phyloP scores from a whole-genome alignment of 2,329 filamentous ascomycete genomes.

The Sporothrix variecibatus region DNA sequence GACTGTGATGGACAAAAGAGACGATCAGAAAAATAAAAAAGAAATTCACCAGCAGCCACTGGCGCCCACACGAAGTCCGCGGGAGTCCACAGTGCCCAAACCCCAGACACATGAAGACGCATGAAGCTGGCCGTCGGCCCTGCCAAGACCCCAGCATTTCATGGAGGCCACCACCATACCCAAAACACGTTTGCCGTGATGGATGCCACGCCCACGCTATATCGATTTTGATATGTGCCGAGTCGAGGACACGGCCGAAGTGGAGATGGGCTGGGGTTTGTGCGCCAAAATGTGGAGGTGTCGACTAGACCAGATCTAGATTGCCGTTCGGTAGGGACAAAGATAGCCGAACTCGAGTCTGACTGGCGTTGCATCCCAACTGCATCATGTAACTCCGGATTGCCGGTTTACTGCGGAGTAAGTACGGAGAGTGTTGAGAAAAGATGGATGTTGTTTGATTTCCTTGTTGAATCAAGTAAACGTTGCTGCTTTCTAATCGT shows the following conservation, averaged over 20 bases:
- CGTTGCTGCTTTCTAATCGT: background rate
- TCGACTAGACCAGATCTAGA: background rate
- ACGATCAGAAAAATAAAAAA: background rate
- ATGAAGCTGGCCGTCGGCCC: background rate
- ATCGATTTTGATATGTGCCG: background rate
- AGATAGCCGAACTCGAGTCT: background rate
- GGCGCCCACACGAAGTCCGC: background rate
- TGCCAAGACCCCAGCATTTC: background rate
- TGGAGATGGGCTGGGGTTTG: background rate
- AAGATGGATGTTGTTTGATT: background rate
- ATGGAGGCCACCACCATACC: background rate
- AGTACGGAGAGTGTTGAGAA: background rate
- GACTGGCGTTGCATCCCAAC: background rate
- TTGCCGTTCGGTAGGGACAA: background rate
- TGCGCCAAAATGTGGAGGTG: background rate
- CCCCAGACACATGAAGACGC: background rate
- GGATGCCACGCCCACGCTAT: background rate
- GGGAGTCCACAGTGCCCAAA: constrained; percentile 2
- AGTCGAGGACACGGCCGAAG: background rate
- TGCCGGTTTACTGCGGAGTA: background rate
- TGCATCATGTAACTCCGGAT: background rate
- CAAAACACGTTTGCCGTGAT: background rate
- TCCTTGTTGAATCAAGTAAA: background rate
- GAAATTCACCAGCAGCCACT: background rate
- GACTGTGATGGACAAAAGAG: background rate